Evolutionary conservation across 805 yeast species (phyloP), one percentile per base, ranked within the genome.

Genomic region (Priceomyces melissophilus): DNA sequence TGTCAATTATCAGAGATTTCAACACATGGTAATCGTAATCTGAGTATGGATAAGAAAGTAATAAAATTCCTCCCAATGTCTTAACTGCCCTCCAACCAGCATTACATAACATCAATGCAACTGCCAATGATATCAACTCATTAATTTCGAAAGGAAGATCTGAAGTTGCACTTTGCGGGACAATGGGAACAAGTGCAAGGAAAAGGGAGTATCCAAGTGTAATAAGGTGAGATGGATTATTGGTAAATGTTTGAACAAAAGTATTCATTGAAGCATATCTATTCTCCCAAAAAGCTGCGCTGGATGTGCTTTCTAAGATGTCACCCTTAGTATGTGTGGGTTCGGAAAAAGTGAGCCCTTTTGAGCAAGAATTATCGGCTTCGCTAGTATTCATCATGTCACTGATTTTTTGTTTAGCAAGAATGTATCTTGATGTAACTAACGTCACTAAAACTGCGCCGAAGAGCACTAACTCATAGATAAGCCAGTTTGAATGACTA

Each of bases 81-180:
- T 66, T 68, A 7, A 79, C 79, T 39, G 81, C 63, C 35, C 58
- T 63, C 78, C 79, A 75, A 0, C 81, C 81, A 44, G 73, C 69
- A 37, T 63, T 64, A 45, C 76, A 69, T 11, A 77, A 61, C 23
- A 75, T 46, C 0, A 63, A 36, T 0, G 82, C 74, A 10, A 76
- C 74, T 1, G 64, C 46, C 30, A 76, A 53, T 0, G 79, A 69
- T 3, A 77, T 70, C 6, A 68, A 52, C 43, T 76, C 79, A 43
- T 71, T 69, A 29, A 75, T 44, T 48, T 69, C 71, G 10, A 64
- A 44, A 2, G 60, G 65, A 1, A 60, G 43, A 7, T 53, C 57
- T 1, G 57, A 52, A 20, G 55, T 58, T n/a, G 58, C 38, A 15
- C 50, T 43, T n/a, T 50, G 49, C 7, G 72, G 69, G 1, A 72